phyloP scores from a whole-genome alignment of 495 filamentous ascomycete genomes.

The Cercophora newfieldiana region DNA sequence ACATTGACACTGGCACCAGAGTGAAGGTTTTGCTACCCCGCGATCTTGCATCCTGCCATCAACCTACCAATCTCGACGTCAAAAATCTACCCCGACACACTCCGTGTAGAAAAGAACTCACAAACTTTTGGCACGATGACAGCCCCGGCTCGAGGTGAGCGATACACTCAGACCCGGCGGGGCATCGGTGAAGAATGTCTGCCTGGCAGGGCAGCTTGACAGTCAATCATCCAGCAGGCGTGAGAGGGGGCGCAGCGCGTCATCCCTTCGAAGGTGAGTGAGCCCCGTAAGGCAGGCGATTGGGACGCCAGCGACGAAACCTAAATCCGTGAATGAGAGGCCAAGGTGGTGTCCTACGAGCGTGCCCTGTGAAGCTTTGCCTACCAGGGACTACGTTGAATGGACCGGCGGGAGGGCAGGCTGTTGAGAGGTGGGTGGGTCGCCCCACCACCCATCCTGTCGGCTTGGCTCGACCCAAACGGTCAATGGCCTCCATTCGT shows the following conservation, averaged over 20 bases:
- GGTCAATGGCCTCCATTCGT: background rate
- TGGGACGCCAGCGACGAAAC: background rate
- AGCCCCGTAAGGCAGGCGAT: background rate
- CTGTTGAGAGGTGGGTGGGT: no score
- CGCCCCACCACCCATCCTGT: no score
- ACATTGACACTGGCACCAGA: no score
- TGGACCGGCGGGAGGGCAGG: background rate
- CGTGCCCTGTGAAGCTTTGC: background rate
- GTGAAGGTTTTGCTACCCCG: no score
- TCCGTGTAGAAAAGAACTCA: background rate
- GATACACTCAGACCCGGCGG: no score
- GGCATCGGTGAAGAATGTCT: background rate
- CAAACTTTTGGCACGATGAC: no score
- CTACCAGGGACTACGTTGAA: background rate
- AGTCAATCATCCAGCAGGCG: background rate
- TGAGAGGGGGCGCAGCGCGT: background rate
- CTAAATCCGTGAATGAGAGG: background rate
- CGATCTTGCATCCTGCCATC: no score
- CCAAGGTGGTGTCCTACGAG: background rate
- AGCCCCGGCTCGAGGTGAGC: no score
- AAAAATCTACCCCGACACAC: no score
- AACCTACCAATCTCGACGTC: no score
- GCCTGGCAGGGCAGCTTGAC: background rate
- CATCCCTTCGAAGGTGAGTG: background rate
- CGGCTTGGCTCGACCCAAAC: background rate